Evolutionary conservation across 108 stramenopile species (phyloP), one percentile per base, ranked within the genome.

Genomic region (Skeletonema marinoi): DNA sequence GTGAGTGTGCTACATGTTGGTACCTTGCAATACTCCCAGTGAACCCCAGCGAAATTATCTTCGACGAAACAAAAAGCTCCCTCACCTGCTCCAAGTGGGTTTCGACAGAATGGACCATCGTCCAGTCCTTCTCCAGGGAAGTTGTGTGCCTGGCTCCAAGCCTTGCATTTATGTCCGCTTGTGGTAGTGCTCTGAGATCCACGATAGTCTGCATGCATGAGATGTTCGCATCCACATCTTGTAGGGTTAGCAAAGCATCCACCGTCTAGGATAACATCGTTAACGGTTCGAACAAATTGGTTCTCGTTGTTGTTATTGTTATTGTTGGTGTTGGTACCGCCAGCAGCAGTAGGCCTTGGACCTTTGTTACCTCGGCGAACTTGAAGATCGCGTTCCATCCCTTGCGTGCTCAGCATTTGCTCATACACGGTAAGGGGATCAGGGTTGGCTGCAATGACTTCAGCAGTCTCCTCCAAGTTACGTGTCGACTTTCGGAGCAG

Each of bases 1-100:
- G 63, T 35, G 8, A 39, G 6, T 16, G 46, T 56, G 21, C 29
- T 5, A 31, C 78, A 78, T 41, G 29, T 71, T 36, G 76, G 76
- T 3, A 78, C 70, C 32, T 35, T 32, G 42, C 78, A 78, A 19
- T 66, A 78, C 35, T 78, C 77, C 77, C 77, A 78, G 11, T 56
- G 54, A 9, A 56, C 54, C 25, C 41, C n/a, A 13, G 54, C 54
- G 39, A 17, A 17, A 32, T 30, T 48, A 10, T 65, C 48, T 16
- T 78, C 77, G 32, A 70, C 69, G 51, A 70, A 78, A 31, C 77
- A 78, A 68, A 68, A 78, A 9, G 77, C 77, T 42, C 58, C 38
- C 6, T 48, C 21, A 17, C 56, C 69, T 16, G 46, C 63, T 44
- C 32, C 38, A 32, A 56, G 64, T 11, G 77, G 77, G 58, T 78